Base-by-base conservation (phyloP, 108 stramenopile genomes). In the Licmophora abbreviata region DNA sequence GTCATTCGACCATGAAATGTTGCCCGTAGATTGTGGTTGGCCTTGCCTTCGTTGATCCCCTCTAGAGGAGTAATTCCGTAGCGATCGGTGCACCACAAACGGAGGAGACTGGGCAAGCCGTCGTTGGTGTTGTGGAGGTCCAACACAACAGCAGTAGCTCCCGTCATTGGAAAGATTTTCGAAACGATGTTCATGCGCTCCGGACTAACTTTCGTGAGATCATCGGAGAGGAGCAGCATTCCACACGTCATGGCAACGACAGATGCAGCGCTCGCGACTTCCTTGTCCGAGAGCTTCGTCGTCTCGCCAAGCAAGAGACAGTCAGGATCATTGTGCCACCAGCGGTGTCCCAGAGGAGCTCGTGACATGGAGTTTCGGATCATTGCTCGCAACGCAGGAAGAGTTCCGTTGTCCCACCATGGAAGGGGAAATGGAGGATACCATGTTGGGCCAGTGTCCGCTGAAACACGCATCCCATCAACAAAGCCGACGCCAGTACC, bases 251-350 rank as follows among this genome's bases (percentile, higher is more conserved):
- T 84, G 29, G 84, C 94, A 12, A 91, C 75, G 25, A 92, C 66
- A 9, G 94, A 84, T 14, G 88, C 87, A 20, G 89, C 87, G 52
- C 82, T 85, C 12, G 79, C 64, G 10, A 95, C 85, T 73, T 95
- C 94, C 14, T 62, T 64, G 44, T 87, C 70, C 8, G 81, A 82
- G 24, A 93, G 57, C 33, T 79, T 77, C 6, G 92, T 92, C n/a
- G 69, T 79, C 34, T 92, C 71, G 34, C 95, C 86, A 2, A 95
- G 61, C 23, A 95, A 51, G 10, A 95, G 48, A 59, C 95, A 95
- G 58, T 95, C 95, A 4, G 95, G 95, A 76, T 95, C 94, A 59
- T 95, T 95, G 48, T 86, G 82, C 94, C 94, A 93, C 83, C 83
- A 93, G 26, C 89, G 71, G 56, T 91, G 84, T 29, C 88, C 87